Evolutionary conservation across 2,329 filamentous ascomycete species (phyloP), one percentile per base, ranked within the genome.

Genomic region (Arthrobotrys sinensis): DNA sequence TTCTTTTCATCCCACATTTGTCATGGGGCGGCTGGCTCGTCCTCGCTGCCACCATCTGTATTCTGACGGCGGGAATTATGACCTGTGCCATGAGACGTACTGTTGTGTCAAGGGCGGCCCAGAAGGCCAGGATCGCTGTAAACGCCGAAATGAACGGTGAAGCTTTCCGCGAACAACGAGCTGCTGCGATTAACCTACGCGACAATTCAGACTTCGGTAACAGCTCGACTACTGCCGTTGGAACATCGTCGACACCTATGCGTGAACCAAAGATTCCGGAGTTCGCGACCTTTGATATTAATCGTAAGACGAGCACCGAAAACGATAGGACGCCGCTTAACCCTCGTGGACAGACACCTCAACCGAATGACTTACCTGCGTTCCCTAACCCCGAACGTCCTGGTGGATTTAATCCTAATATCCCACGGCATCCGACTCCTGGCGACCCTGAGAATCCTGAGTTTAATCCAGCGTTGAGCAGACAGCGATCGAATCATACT

Each of bases 71-170:
- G 83, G 92, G 91, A 48, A 88, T 99, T 72, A 90, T 97, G 40
- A 94, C 94, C 7, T 99, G 94, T 84, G 94, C 93, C 21, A 98
- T 98, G 94, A 92, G 96, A 80, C 90, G 95, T 77, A 96, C 94
- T 1, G 87, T 98, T 72, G 93, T 97, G 79, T 93, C 93, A 84
- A 90, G 95, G 82, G 97, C 97, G 86, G 93, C 94, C n/a, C 89
- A 94, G 79, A 94, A 96, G 87, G 93, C 91, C 86, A 90, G 93
- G 53, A 96, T 98, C 83, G 93, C 91, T 1, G 92, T 96, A 84
- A 97, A 98, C 83, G 93, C 94, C 6, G 94, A 98, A 83, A 98
- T 98, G 94, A 98, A 93, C 83, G 95, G 95, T 32, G 91, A 96
- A 82, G 96, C 52, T 38, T 79, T 65, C 48, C 68, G 70, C 11